A percentile compares a stretch with the other conserved stretches of the same genome.
These are phyloP conservation scores for Fusarium equiseti DNA, from an alignment of 2,329 filamentous ascomycete genomes.

Conservation along the genomic window DNA sequence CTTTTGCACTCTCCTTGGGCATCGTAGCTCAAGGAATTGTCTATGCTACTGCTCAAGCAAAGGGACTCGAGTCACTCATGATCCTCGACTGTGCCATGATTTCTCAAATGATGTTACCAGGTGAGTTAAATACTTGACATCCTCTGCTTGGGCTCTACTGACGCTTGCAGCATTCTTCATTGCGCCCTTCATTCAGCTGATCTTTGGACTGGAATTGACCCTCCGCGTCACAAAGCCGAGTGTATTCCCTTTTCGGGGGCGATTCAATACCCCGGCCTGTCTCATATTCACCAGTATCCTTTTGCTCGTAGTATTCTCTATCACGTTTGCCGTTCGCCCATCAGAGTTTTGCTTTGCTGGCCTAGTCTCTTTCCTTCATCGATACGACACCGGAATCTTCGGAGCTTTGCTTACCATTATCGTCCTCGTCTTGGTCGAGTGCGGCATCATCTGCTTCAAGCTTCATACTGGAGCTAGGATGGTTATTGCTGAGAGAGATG, in stretches of 20 bases:
- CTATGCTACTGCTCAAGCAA: constrained; percentile 68
- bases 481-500: constrained; percentile 69
- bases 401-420: constrained; percentile 64
- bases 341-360: constrained; percentile 74
- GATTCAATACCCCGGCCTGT: constrained; percentile 71
- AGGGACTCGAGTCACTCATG: constrained; percentile 64
- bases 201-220: constrained; percentile 73
- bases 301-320: constrained; percentile 67
- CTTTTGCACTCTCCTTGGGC: constrained; percentile 67
- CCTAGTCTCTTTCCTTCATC: constrained; percentile 74
- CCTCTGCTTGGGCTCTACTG: constrained; percentile 35
- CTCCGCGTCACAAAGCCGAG: constrained; percentile 65
- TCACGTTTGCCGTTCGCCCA: constrained; percentile 67
- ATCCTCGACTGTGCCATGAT: constrained; percentile 65
- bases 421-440: constrained; percentile 62
- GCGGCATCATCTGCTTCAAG: constrained; percentile 67
- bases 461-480: constrained; percentile 67
- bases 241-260: constrained; percentile 69
- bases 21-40: constrained; percentile 69
- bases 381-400: constrained; percentile 70
- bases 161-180: constrained; percentile 68
- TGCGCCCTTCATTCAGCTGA: constrained; percentile 72
- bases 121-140: constrained; percentile 53
- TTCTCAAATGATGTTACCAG: constrained; percentile 70
- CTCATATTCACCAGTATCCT: constrained; percentile 63